Percentiles rank a stretch among this genome's conserved stretches.
phyloP scores from a whole-genome alignment of 139 green algal species.

The Eudorina sp. region DNA sequence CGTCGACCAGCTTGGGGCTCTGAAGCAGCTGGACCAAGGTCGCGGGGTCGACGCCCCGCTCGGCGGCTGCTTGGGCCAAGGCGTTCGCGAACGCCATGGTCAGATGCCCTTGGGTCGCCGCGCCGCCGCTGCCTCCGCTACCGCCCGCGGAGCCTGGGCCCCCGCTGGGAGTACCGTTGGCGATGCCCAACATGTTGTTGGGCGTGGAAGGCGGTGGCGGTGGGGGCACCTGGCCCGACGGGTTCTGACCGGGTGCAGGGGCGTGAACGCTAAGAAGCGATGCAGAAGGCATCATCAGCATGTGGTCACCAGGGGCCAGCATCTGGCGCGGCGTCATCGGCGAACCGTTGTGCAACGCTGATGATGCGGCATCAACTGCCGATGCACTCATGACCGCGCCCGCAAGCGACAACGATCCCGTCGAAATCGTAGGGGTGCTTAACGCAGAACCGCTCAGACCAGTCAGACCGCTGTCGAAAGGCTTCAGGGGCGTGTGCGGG shows the following conservation, averaged over 20 bases:
- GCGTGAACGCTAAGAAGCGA: constrained; percentile 30
- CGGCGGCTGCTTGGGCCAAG: constrained; percentile 20
- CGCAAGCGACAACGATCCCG: neutral
- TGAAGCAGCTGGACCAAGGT: constrained; percentile 39
- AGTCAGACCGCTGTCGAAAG: neutral
- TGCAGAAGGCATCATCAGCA: neutral
- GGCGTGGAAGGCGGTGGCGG: constrained; percentile 22
- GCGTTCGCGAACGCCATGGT: constrained; percentile 42
- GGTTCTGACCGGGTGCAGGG: neutral
- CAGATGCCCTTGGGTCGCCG: neutral
- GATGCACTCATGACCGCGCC: neutral
- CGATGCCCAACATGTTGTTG: neutral
- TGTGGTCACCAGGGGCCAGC: neutral
- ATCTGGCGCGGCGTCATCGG: constrained; percentile 35
- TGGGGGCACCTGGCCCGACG: neutral
- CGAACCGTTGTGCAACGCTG: constrained; percentile 1
- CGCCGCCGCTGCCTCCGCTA: too few species aligned
- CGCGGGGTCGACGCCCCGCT: constrained; percentile 26
- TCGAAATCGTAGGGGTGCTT: constrained; percentile 31
- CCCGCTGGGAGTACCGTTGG: neutral
- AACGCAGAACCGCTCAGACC: constrained; percentile 19
- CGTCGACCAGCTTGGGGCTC: constrained; percentile 40
- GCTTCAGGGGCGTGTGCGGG: constrained; percentile 30
- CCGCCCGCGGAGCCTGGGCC: too few species aligned
- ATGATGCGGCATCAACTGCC: neutral